Evolutionary conservation across 805 yeast genomes (phyloP), one percentile per base, ranked within the genome.

Genomic region (Myxozyma mucilagina): DNA sequence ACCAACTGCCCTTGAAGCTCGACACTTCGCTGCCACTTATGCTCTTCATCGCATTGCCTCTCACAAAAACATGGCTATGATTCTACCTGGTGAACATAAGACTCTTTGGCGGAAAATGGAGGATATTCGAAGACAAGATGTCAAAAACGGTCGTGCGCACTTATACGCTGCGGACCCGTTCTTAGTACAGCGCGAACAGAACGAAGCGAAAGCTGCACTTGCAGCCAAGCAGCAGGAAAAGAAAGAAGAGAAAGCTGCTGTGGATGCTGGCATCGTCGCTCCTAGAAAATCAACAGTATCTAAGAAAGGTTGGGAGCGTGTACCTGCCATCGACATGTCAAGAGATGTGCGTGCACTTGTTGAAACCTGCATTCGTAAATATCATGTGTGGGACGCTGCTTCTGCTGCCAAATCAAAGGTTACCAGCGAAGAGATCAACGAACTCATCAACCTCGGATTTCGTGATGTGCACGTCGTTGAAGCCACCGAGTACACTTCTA

Each of bases 11-110:
- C 78, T 90, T 36, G 97, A 92, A 68, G 97, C 98, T 0, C 81
- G 97, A 50, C 96, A 92, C 72, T 81, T 82, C 69, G 91, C 93
- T 0, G 97, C 99, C 0, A 91, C 97, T 0, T 89, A 87, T 66
- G 94, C 93, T 0, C 73, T 93, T 63, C 92, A 85, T 71, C 78
- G 96, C 39, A 47, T 93, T 18, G 86, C 92, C 41, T 89, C 85
- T 62, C 86, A 86, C 67, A 91, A 91, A 68, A 91, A 90, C 71
- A 72, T 93, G 74, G 89, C 89, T 62, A 86, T 92, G 92, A 87
- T 90, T 69, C 78, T 93, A 13, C 98, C 98, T 0, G 83, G 86
- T 3, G 84, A 87, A 36, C 96, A 90, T 71, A 84, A 90, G 65
- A 82, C 82, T 52, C 77, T 89, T 32, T 93, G 98, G 98, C 73